Evolutionary conservation across 495 filamentous ascomycete species (phyloP), one percentile per base, ranked within the genome.

Genomic region (Apodospora peruviana): DNA sequence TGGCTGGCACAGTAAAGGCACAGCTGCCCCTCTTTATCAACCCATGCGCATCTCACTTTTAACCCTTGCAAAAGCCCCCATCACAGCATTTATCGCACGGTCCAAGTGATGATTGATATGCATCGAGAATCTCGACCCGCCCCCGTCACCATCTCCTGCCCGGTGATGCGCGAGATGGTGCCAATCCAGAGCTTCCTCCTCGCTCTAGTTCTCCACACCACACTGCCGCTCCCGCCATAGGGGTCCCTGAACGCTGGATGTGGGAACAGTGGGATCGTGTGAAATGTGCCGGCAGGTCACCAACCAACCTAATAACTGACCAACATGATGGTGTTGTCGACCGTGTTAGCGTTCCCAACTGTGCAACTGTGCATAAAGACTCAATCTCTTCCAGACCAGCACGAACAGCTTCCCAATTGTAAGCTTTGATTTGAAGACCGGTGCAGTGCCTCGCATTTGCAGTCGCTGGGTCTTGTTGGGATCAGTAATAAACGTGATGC

Each of bases 1-100:
- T 66, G 62, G 62, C 41, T 56, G 41, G 58, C 50, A 47, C 44
- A 44, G 27, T 32, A 7, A 14, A 32, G 7, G 27, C 22, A 12
- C 43, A 24, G 19, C 25, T 16, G 19, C 53, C 37, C 45, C 45
- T 51, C 48, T 25, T 44, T 29, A 40, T 18, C 27, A 14, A 32
- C 20, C 39, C 39, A 10, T 40, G 39, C 20, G 2, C 39, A 18
- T 49, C 43, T 43, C 27, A 32, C 27, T 14, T 14, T 32, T 14
- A 14, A 32, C 7, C 14, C 27, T 32, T 32, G 27, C 7, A 14
- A 32, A 7, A 14, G 27, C 7, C 27, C 27, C 27, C 27, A 32
- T 7, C 7, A 32, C 27, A n/a, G 27, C 27, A 32, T 32, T 32
- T 32, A 7, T 32, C 14, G 27, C 27, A 32, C 27, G 7, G 7